Conservation (phyloP, 1,284 basidiomycete genomes). For the Cryptococcus hybrid region DNA sequence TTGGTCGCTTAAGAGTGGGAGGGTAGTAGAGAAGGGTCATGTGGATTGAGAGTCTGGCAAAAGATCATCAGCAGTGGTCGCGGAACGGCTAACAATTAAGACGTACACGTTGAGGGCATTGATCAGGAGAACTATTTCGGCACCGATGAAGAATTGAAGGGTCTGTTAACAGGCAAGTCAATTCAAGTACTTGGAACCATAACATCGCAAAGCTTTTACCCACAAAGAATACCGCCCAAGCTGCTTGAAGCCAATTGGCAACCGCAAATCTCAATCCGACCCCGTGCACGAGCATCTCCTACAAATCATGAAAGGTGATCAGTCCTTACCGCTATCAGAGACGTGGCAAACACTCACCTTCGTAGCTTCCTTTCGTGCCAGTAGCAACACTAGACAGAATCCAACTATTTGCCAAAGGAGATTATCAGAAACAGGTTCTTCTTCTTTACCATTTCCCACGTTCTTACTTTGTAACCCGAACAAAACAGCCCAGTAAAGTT, state of each 20-base stretch:
- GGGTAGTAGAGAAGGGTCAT: slow-evolving; percentile 44
- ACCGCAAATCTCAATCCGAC: slow-evolving; percentile 74
- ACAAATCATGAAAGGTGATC: neutral
- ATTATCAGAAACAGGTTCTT: neutral
- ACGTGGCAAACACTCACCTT: slow-evolving; percentile 56
- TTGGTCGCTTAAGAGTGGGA: slow-evolving; percentile 45
- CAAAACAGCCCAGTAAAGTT: slow-evolving; percentile 60
- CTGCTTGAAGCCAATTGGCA: slow-evolving; percentile 76
- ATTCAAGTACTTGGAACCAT: slow-evolving; percentile 43
- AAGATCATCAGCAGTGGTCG: neutral
- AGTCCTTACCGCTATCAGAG: neutral
- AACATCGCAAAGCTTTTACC: slow-evolving; percentile 51
- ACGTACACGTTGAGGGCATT: slow-evolving; percentile 47
- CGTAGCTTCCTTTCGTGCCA: slow-evolving; percentile 71
- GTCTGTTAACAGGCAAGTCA: slow-evolving; percentile 26
- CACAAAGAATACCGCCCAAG: slow-evolving; percentile 81
- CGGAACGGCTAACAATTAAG: slow-evolving; percentile 60
- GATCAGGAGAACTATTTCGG: slow-evolving; percentile 43
- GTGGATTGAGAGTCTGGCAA: slow-evolving; percentile 42
- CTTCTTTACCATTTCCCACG: too few relatives aligned
- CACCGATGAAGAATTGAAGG: slow-evolving; percentile 45
- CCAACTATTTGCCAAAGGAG: slow-evolving; percentile 56
- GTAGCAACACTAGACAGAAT: slow-evolving; percentile 71
- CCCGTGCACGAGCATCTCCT: slow-evolving; percentile 64
- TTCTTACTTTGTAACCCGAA: slow-evolving; percentile 50